A percentile compares a stretch with the other conserved stretches of the same genome.
Evolutionary conservation across 2,329 filamentous ascomycete species (phyloP).

Genomic region (Zymoseptoria brevis): DNA sequence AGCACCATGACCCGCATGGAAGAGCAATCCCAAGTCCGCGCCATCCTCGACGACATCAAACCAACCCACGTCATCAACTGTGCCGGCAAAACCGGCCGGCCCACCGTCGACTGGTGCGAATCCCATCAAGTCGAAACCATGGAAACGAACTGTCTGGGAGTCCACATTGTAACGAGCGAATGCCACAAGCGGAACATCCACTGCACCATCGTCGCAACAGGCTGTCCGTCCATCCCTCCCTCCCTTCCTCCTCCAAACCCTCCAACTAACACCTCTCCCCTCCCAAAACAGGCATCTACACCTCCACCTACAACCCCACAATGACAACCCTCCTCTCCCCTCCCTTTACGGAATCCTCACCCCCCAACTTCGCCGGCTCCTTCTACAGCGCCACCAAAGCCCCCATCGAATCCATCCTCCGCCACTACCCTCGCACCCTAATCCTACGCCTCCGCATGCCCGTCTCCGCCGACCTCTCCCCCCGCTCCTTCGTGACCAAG

Average conservation of each 20-base stretch:
- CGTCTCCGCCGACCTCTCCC: constrained; percentile 58
- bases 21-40: constrained; percentile 49
- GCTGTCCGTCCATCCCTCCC: constrained; percentile 40
- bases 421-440: constrained; percentile 56
- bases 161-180: constrained; percentile 54
- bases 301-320: constrained; percentile 28
- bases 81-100: constrained; percentile 57
- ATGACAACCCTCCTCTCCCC: constrained; percentile 52
- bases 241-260: background rate
- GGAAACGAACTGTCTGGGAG: constrained; percentile 59
- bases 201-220: constrained; percentile 58
- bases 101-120: constrained; percentile 66
- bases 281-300: constrained; percentile 17
- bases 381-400: constrained; percentile 63
- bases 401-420: constrained; percentile 56
- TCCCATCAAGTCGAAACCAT: constrained; percentile 61
- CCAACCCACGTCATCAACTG: constrained; percentile 61
- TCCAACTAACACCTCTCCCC: background rate
- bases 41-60: constrained; percentile 50
- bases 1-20: constrained; percentile 59
- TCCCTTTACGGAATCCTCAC: constrained; percentile 55
- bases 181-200: constrained; percentile 54
- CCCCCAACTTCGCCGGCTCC: constrained; percentile 57
- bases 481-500: constrained; percentile 62
- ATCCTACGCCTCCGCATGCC: constrained; percentile 63